A percentile compares a stretch with the other conserved stretches of the same genome.
These are phyloP conservation scores for Mycena rebaudengoi DNA, from an alignment of 768 basidiomycete species.

Conservation along the genomic window DNA sequence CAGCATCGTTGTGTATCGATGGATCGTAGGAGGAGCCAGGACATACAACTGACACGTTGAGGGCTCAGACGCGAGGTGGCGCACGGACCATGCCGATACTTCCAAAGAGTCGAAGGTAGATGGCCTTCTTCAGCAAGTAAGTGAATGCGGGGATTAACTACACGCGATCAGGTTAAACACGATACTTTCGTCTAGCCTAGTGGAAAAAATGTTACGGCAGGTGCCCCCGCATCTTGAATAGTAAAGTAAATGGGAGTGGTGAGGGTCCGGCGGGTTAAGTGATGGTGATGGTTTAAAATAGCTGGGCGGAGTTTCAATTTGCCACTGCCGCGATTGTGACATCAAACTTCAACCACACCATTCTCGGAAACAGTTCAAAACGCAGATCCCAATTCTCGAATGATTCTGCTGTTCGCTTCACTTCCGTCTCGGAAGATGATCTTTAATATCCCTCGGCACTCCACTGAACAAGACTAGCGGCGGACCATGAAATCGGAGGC, in stretches of 20 bases:
- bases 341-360: conserved; percentile 8
- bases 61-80: conserved; percentile 6
- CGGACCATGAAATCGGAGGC: neutral
- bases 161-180: conserved; percentile 9
- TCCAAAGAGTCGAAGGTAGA: conserved; percentile 5
- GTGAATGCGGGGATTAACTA: conserved; percentile 2
- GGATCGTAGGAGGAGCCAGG: neutral
- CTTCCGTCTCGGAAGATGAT: neutral
- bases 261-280: no score
- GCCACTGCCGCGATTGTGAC: no score
- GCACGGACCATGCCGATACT: conserved; percentile 8
- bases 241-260: no score
- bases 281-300: no score
- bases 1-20: neutral
- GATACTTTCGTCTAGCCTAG: no score
- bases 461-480: neutral
- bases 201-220: no score
- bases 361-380: neutral
- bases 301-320: no score
- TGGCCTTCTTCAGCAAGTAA: conserved; percentile 3
- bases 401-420: neutral
- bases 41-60: conserved; percentile 3
- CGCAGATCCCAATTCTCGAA: neutral
- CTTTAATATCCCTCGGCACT: neutral
- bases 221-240: no score